Conservation (phyloP, 495 filamentous ascomycete species). For the Penicillium maclennaniae region DNA sequence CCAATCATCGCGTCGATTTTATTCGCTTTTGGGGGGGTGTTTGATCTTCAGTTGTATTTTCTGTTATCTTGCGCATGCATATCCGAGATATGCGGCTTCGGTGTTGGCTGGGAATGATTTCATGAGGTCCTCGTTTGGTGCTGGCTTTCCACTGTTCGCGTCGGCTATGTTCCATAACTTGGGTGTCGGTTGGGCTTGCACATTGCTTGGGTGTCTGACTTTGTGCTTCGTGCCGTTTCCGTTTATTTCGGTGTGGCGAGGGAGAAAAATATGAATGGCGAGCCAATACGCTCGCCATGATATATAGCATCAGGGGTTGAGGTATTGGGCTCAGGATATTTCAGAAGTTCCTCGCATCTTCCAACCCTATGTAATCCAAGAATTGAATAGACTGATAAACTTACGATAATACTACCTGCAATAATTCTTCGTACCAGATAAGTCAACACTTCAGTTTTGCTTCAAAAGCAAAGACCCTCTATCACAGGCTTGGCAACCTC, state of each 20-base stretch:
- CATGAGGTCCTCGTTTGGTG: conserved; percentile 44
- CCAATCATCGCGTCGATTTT: conserved; percentile 53
- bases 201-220: conserved; percentile 55
- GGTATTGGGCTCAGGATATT: too few relatives aligned
- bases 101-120: conserved; percentile 53
- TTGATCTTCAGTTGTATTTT: conserved; percentile 53
- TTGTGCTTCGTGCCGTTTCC: conserved; percentile 39
- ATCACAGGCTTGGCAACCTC: too few relatives aligned
- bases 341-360: too few relatives aligned
- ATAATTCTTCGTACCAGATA: too few relatives aligned
- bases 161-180: conserved; percentile 51
- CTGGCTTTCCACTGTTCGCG: conserved; percentile 49
- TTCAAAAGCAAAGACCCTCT: too few relatives aligned
- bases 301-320: not conserved
- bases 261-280: conserved; percentile 24
- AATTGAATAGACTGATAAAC: too few relatives aligned
- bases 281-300: conserved; percentile 25
- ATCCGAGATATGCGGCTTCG: conserved; percentile 43
- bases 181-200: conserved; percentile 60
- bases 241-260: conserved; percentile 25
- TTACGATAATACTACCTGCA: too few relatives aligned
- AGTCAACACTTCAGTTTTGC: too few relatives aligned
- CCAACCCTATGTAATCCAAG: too few relatives aligned
- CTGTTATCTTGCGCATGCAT: conserved; percentile 45
- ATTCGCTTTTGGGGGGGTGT: conserved; percentile 50